Evolutionary conservation across 2,329 filamentous ascomycete species (phyloP).

Genomic region (Acarospora socialis): DNA sequence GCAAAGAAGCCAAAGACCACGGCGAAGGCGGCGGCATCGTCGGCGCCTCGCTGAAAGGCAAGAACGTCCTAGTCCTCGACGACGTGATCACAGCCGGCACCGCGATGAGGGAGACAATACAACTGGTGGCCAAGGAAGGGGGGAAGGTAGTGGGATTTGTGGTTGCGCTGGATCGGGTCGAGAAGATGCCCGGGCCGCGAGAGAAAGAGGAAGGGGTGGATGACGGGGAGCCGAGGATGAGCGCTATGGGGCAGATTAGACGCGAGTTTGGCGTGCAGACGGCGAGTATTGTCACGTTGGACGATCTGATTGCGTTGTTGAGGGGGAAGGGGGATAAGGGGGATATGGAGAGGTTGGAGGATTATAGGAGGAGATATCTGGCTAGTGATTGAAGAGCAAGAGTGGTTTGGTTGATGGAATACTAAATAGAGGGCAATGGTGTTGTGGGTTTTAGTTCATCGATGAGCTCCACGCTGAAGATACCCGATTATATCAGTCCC

Average conservation of each 20-base stretch:
- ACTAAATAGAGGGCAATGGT: too few relatives aligned
- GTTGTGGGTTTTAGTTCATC: too few relatives aligned
- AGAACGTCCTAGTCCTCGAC: slow-evolving; percentile 80
- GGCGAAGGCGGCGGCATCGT: slow-evolving; percentile 91
- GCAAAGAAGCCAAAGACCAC: slow-evolving; percentile 93
- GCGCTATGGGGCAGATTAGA: slow-evolving; percentile 73
- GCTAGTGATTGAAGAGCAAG: slow-evolving; percentile 25
- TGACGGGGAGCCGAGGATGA: slow-evolving; percentile 54
- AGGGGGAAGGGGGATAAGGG: slow-evolving; percentile 46
- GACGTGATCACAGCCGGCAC: slow-evolving; percentile 95
- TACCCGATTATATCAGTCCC: too few relatives aligned
- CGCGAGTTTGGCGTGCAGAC: slow-evolving; percentile 76
- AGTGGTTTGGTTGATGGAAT: too few relatives aligned
- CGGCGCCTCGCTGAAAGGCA: slow-evolving; percentile 69
- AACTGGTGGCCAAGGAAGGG: slow-evolving; percentile 74
- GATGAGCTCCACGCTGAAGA: too few relatives aligned
- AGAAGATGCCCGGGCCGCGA: slow-evolving; percentile 49
- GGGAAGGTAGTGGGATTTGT: slow-evolving; percentile 76
- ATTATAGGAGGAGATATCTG: slow-evolving; percentile 45
- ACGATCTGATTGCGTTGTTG: slow-evolving; percentile 64
- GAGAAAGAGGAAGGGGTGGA: slow-evolving; percentile 34
- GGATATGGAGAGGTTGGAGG: slow-evolving; percentile 54
- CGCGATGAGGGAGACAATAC: slow-evolving; percentile 81
- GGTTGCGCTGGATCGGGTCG: slow-evolving; percentile 74
- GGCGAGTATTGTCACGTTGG: slow-evolving; percentile 65